Base-by-base conservation (phyloP, 1,284 basidiomycete genomes). In the Anthracocystis panici-leucophaei region DNA sequence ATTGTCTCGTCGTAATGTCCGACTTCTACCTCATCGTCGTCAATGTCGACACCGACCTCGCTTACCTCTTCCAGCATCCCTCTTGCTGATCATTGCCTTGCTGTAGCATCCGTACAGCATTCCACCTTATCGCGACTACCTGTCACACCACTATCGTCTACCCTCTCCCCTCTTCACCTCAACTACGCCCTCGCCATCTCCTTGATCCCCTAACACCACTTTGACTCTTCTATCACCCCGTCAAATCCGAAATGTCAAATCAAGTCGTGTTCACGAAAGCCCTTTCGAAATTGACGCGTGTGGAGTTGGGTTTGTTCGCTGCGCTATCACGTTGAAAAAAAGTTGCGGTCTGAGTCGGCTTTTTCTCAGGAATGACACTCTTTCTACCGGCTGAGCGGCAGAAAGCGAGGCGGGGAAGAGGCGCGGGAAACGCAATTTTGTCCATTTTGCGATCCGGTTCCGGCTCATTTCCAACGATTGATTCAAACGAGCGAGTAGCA, bases 341-440 rank as follows among this genome's bases (percentile, higher is more conserved):
- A 31, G 40, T 55, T 46, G 44, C 60, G 60, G 60, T 62, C 38
- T 21, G 38, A 50, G 33, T 57, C 31, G 56, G 56, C 56, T 57
- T 57, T 50, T 38, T 23, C 18, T 35, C 35, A 21, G 48, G 18
- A 18, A 50, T 53, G 48, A 57, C n/a, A n/a, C n/a, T n/a, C 44
- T 45, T 45, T 27, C 44, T 48, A 44, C 50, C 51, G 51, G 51
- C 29, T 18, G 46, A 29, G 29, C 21, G 25, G 42, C 21, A 33
- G 6, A 38, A 27, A 40, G n/a, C 27, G 40, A 57, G 42, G 46
- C 57, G 57, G 57, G 50, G 58, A 31, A 53, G 29, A 60, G 50
- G 49, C 50, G 48, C 54, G 54, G 54, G 44, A 44, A 33, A 49
- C 14, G 35, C 35, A 38, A 38, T 16, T 35, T 33, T 55, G n/a